Evolutionary conservation across 2,329 filamentous ascomycete species (phyloP), one percentile per base, ranked within the genome.

Genomic region (Sclerotinia nivalis): DNA sequence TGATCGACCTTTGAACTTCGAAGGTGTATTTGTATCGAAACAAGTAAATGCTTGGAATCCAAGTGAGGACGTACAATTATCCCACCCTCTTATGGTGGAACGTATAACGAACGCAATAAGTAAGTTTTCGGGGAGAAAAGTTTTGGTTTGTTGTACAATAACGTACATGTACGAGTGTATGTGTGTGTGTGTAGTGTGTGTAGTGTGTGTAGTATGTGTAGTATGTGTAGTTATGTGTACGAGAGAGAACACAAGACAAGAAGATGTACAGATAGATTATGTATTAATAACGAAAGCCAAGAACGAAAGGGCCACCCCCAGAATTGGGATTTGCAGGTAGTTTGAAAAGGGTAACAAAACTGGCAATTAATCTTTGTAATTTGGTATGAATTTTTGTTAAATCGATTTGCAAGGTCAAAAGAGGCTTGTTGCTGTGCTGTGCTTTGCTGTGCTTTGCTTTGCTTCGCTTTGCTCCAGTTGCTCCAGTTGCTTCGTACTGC

Each of bases 271-370:
- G 28, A 37, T 34, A n/a, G 28, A 37, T 37, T 37, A 62, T 50
- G 60, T 50, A 62, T 62, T 25, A 37, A 50, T 37, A 25, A 37
- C 45, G 28, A 62, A 50, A 50, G 45, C 45, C 60, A 62, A 50
- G 60, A 20, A 13, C 25, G 40, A 43, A 34, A 31, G 18, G 28
- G 18, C 28, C 60, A 50, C 60, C 60, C 60, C 31, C 60, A 62
- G 60, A 49, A 50, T 62, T 62, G 60, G 60, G 45, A 62, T 62
- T 50, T 62, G 60, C 60, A 50, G 10, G 40, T 43, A 43, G 28
- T 37, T 50, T 25, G n/a, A 25, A n/a, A 62, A 31, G 59, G 28
- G 60, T 25, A 50, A 25, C 28, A 62, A 34, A 25, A 45, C 18
- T 43, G 40, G 12, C 28, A 62, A 62, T 28, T 25, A 25, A 34